Conservation (phyloP, 371 early-diverging fungal species). For the Polyrhizophydium stewartii region DNA sequence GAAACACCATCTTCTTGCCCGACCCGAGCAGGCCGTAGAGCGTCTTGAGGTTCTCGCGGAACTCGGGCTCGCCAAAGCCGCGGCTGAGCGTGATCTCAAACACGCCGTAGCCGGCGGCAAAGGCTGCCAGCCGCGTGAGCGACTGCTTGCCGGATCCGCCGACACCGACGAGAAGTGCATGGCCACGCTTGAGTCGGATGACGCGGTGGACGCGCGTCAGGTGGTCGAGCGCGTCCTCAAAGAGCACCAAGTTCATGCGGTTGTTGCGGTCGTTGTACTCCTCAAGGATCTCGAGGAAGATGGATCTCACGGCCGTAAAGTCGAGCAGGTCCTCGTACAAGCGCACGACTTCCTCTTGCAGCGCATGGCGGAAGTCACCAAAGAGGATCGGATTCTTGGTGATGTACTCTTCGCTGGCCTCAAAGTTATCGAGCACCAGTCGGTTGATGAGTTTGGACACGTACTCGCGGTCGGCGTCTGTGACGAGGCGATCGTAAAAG, state of each 20-base stretch:
- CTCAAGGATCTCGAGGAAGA: conserved; percentile 53
- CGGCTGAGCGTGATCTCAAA: conserved; percentile 53
- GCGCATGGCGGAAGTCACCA: conserved; percentile 54
- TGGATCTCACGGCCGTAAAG: conserved; percentile 49
- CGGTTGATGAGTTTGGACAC: conserved; percentile 47
- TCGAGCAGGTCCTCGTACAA: conserved; percentile 58
- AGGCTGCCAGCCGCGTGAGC: conserved; percentile 47
- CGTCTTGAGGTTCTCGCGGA: conserved; percentile 47
- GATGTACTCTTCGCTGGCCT: conserved; percentile 41
- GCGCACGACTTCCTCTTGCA: conserved; percentile 49
- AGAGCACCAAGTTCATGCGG: conserved; percentile 56
- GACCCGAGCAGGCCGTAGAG: conserved; percentile 42
- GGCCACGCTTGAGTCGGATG: conserved; percentile 50
- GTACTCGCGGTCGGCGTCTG: conserved; percentile 42
- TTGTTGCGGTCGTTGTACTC: conserved; percentile 55
- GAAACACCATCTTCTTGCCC: conserved; percentile 50
- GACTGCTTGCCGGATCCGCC: conserved; percentile 62
- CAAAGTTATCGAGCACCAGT: conserved; percentile 46
- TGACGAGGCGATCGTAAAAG: conserved; percentile 51
- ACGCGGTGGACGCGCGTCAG: conserved; percentile 51
- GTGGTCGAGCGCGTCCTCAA: conserved; percentile 60
- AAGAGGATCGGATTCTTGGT: conserved; percentile 47
- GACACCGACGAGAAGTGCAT: conserved; percentile 53
- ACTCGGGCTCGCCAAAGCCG: conserved; percentile 53
- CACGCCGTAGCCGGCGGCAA: conserved; percentile 49